Base-by-base conservation (phyloP, 2,329 filamentous ascomycete species). In the Aspergillus uvarum region DNA sequence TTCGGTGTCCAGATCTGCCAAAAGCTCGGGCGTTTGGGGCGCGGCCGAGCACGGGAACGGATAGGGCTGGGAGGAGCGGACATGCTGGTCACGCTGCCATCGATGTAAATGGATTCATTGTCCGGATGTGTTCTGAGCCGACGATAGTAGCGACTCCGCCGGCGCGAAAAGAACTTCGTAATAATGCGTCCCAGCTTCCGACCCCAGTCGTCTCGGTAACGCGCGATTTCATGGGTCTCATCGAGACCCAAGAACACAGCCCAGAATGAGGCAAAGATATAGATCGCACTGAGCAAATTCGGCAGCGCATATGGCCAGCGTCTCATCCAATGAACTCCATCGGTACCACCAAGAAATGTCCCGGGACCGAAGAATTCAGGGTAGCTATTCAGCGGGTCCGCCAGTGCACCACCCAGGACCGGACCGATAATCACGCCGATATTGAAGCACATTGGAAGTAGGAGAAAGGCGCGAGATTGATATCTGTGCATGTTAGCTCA, bases 401-500 rank as follows among this genome's bases (percentile, higher is more conserved):
- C 88, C 29, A 92, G 77, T 53, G 89, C 73, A 29, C 89, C 89
- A 48, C 89, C 89, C 2, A 86, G 67, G 10, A 85, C 76, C 0
- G 84, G 84, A 0, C 84, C 83, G n/a, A 85, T 76, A 48, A 86
- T 85, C 52, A 85, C 80, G 12, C 85, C 85, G 21, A 87, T 81
- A 66, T 90, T 90, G 74, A 90, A 88, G 52, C 87, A 89, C 83
- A 92, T 88, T 0, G 85, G 84, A 57, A 87, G 65, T 8, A 88
- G 75, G 38, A 87, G 68, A 60, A 88, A 87, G 0, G 85, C 85
- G 54, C 83, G 76, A 31, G 77, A 79, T 70, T 81, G 79, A 59
- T 76, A 80, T 58, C 76, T 77, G 54, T 6, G 10, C 6, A 31
- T 6, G 51, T 62, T 31, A 65, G 52, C 47, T 44, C 48, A 26